A percentile compares a stretch with the other conserved stretches of the same genome.
phyloP scores from a whole-genome alignment of 1,139 yeast genomes.

The Geotrichum bryndzae region DNA sequence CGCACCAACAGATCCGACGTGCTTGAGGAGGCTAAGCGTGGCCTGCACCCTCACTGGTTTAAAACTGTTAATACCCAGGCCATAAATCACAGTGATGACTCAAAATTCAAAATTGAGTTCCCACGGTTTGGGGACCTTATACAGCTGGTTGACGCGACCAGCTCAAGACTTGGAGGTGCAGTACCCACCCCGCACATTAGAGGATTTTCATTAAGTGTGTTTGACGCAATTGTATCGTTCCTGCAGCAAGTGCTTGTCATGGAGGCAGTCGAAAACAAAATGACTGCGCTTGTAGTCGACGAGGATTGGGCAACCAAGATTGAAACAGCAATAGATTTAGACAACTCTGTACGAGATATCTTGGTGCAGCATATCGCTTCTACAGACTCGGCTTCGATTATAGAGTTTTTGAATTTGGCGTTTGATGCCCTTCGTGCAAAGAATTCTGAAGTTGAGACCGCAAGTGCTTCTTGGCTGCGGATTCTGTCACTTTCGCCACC shows the following conservation, averaged over 20 bases:
- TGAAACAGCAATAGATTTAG: conserved; percentile 66
- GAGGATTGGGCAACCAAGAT: conserved; percentile 70
- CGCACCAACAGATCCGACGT: conserved; percentile 58
- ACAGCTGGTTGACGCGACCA: conserved; percentile 4
- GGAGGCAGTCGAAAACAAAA: conserved; percentile 49
- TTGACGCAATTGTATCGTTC: conserved; percentile 32
- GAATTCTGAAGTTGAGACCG: conserved; percentile 16
- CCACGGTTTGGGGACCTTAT: conserved; percentile 31
- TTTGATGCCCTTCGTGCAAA: conserved; percentile 34
- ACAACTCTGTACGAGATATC: conserved; percentile 45
- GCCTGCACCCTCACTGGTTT: conserved; percentile 75
- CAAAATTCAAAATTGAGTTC: conserved; percentile 22
- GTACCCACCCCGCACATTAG: conserved; percentile 17
- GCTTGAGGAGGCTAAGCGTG: conserved; percentile 74
- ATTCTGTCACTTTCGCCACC: conserved; percentile 28
- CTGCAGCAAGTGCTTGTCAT: conserved; percentile 52
- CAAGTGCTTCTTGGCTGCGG: conserved; percentile 30
- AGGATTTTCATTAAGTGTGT: conserved; percentile 25
- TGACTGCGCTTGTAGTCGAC: conserved; percentile 58
- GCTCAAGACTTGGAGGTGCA: conserved; percentile 7
- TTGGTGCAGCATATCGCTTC: conserved; percentile 31
- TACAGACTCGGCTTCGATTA: conserved; percentile 17
- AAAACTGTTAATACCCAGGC: conserved; percentile 29
- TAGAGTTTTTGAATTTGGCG: conserved; percentile 29
- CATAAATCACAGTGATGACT: conserved; percentile 14